Evolutionary conservation across 2,329 filamentous ascomycete species (phyloP).

Genomic region (Westerdykella ornata): DNA sequence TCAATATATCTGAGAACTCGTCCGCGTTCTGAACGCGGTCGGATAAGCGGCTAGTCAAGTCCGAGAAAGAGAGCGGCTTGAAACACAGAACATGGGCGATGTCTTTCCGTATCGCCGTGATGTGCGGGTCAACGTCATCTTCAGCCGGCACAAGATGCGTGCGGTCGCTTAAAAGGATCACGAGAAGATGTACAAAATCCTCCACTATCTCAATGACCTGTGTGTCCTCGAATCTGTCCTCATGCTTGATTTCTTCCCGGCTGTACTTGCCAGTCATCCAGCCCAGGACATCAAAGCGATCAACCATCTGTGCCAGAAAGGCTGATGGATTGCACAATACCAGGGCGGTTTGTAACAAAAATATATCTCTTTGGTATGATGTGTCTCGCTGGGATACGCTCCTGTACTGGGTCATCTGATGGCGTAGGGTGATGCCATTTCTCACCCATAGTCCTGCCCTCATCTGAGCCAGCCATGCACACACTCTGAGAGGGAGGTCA

Average conservation of each 20-base stretch:
- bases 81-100: constrained; percentile 93
- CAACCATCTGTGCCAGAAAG: constrained; percentile 81
- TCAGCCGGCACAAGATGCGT: constrained; percentile 67
- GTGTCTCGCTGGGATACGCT: constrained; percentile 86
- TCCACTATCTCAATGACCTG: constrained; percentile 92
- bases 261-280: constrained; percentile 79
- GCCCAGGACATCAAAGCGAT: constrained; percentile 79
- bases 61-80: constrained; percentile 90
- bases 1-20: constrained; percentile 75
- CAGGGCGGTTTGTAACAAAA: constrained; percentile 83
- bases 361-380: constrained; percentile 89
- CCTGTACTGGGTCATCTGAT: constrained; percentile 90
- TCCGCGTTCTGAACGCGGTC: constrained; percentile 87
- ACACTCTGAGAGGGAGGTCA: constrained; percentile 87
- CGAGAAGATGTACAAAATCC: constrained; percentile 89
- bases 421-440: constrained; percentile 89
- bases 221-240: constrained; percentile 68
- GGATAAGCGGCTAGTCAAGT: constrained; percentile 76
- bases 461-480: constrained; percentile 96
- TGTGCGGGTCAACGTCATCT: constrained; percentile 57
- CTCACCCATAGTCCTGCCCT: constrained; percentile 98
- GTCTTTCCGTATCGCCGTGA: constrained; percentile 74
- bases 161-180: constrained; percentile 83
- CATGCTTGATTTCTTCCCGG: constrained; percentile 47
- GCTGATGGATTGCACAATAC: constrained; percentile 77